Evolutionary conservation across 1,284 basidiomycete species (phyloP), one percentile per base, ranked within the genome.

Genomic region (Microbotryum scabiosae): DNA sequence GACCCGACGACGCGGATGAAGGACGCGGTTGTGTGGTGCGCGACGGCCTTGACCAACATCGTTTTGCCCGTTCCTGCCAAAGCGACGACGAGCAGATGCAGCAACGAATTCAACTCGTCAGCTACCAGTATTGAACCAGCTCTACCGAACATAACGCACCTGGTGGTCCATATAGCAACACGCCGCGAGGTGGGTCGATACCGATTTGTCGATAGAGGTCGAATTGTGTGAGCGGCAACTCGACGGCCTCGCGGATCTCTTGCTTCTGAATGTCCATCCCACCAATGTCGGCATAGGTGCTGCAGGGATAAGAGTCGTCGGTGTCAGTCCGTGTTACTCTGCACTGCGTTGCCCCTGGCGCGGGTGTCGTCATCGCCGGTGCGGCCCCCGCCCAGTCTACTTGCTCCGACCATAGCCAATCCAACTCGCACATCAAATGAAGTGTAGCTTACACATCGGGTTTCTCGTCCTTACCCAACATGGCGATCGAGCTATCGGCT

Each of bases 131-230:
- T 32, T 20, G 4, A 18, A 45, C 21, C 21, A 46, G 36, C 12
- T 3, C 36, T 41, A 16, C 16, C 36, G 36, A 41, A 25, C 14
- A 32, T 5, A 28, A 73, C 81, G 55, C 70, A 87, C 89, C 89
- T 72, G 91, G 91, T 51, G 92, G 92, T 5, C 92, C 92, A 73
- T 94, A 94, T 21, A 97, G 81, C 63, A 97, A 77, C 4, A 94
- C 91, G 78, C 92, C 92, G 48, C 91, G 83, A 51, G 92, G 96
- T 26, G 96, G 96, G 79, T 99, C 96, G 69, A 98, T 99, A 72
- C 96, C 96, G 73, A 99, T 99, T 80, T 98, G 97, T 79, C 90
- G 89, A 81, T 98, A 99, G 48, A 99, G 79, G 75, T 98, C 94
- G 75, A 96, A 96, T 77, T 98, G 88, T 8, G 89, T 92, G 61